Conservation (phyloP, 768 basidiomycete genomes). For the Lactifluus piperatus region DNA sequence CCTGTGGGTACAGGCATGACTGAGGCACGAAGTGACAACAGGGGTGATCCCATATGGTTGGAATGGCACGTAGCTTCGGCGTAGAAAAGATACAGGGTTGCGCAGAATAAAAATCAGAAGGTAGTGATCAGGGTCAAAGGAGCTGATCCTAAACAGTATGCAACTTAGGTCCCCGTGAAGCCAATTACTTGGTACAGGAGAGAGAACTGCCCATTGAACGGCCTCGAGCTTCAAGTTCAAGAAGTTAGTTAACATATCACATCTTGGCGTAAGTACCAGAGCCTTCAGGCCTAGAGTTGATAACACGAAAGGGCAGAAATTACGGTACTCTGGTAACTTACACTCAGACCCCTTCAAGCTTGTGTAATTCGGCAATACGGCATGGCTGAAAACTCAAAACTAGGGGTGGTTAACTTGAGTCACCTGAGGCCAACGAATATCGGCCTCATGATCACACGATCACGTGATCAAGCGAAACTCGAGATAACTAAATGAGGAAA, state of each 20-base stretch:
- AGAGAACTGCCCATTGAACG: background rate
- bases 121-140: background rate
- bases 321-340: no score
- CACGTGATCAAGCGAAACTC: no score
- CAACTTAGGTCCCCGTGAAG: background rate
- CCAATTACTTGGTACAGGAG: background rate
- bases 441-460: no score
- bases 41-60: background rate
- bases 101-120: background rate
- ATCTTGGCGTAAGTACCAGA: background rate
- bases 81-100: background rate
- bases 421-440: no score
- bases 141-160: background rate
- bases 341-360: no score
- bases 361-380: no score
- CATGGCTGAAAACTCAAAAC: no score
- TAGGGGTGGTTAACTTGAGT: no score
- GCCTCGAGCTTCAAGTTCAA: no score
- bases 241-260: background rate
- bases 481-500: no score
- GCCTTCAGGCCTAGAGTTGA: no score
- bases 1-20: background rate
- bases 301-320: no score
- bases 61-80: background rate
- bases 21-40: background rate